Conservation (phyloP, 2,329 filamentous ascomycete genomes). For the Ambrosiella xylebori region DNA sequence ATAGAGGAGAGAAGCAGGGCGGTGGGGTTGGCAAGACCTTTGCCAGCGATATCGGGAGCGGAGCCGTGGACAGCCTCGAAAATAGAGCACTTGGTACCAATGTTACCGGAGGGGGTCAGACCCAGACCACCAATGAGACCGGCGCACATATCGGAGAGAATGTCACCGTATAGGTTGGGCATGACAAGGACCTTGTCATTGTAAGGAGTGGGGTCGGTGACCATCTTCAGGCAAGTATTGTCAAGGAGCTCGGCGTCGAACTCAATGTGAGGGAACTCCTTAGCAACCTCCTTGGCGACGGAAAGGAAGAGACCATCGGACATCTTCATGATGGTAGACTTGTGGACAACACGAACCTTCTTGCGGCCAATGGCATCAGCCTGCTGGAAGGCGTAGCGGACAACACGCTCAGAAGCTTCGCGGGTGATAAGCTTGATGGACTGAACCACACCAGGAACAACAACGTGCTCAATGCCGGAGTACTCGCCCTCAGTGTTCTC, state of each 20-base stretch:
- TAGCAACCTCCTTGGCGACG: constrained; percentile 68
- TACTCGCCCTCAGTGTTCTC: constrained; percentile 99
- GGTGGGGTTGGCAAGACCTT: constrained; percentile 92
- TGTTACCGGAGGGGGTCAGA: constrained; percentile 94
- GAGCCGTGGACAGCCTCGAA: constrained; percentile 99
- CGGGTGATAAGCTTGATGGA: constrained; percentile 98
- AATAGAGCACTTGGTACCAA: constrained; percentile 97
- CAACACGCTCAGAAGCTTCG: constrained; percentile 84
- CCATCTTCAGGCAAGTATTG: constrained; percentile 98
- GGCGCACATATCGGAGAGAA: constrained; percentile 98
- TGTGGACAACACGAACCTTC: constrained; percentile 97
- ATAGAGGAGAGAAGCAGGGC: constrained; percentile 88
- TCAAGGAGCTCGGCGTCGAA: constrained; percentile 97
- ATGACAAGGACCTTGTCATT: constrained; percentile 98
- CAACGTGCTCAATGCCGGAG: constrained; percentile 96
- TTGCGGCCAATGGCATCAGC: constrained; percentile 78
- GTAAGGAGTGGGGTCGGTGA: constrained; percentile 88
- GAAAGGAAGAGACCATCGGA: constrained; percentile 94
- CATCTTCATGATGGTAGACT: constrained; percentile 99
- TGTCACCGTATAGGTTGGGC: constrained; percentile 98
- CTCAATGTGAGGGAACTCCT: constrained; percentile 90
- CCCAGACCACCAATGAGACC: constrained; percentile 95
- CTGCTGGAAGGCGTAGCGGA: constrained; percentile 97
- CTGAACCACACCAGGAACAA: constrained; percentile 95
- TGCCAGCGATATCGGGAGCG: constrained; percentile 88